phyloP scores from a whole-genome alignment of 352 stramenopile genomes.

The Phytophthora pini region DNA sequence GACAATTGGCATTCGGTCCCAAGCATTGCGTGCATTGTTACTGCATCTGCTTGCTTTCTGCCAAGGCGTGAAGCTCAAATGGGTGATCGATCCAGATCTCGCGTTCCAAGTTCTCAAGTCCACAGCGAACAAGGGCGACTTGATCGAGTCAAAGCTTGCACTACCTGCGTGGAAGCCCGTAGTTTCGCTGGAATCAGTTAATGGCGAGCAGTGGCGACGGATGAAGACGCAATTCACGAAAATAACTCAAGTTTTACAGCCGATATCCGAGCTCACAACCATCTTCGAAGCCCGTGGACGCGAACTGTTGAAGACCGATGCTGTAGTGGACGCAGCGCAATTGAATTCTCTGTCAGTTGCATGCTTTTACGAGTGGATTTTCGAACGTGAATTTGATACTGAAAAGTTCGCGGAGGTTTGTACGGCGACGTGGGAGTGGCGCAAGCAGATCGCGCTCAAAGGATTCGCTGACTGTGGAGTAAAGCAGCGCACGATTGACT shows the following conservation, averaged over 20 bases:
- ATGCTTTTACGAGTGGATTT: constrained; percentile 43
- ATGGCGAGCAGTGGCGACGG: constrained; percentile 34
- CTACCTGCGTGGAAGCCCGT: constrained; percentile 32
- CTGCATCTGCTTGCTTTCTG: constrained; percentile 26
- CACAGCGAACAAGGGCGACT: constrained; percentile 31
- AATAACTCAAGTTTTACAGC: constrained; percentile 24
- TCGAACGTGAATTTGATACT: constrained; percentile 27
- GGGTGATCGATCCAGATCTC: constrained; percentile 33
- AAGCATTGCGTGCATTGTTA: constrained; percentile 22
- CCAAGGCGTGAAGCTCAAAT: constrained; percentile 36
- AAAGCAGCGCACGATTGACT: constrained; percentile 30
- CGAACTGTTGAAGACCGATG: constrained; percentile 19
- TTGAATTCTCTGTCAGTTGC: constrained; percentile 31
- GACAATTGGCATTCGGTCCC: constrained; percentile 38
- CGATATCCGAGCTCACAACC: constrained; percentile 25
- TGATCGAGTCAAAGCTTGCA: constrained; percentile 35
- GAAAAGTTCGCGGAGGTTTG: constrained; percentile 24
- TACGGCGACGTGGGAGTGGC: constrained; percentile 42
- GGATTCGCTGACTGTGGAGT: constrained; percentile 21
- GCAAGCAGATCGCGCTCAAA: constrained; percentile 45
- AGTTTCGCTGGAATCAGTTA: constrained; percentile 40
- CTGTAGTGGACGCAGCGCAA: constrained; percentile 29
- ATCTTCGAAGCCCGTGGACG: constrained; percentile 34
- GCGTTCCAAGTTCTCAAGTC: constrained; percentile 29
- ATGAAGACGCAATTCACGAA: constrained; percentile 37